Evolutionary conservation across 75 land plant genomes (phyloP).

Genomic region (Ceratopteris richardii): DNA sequence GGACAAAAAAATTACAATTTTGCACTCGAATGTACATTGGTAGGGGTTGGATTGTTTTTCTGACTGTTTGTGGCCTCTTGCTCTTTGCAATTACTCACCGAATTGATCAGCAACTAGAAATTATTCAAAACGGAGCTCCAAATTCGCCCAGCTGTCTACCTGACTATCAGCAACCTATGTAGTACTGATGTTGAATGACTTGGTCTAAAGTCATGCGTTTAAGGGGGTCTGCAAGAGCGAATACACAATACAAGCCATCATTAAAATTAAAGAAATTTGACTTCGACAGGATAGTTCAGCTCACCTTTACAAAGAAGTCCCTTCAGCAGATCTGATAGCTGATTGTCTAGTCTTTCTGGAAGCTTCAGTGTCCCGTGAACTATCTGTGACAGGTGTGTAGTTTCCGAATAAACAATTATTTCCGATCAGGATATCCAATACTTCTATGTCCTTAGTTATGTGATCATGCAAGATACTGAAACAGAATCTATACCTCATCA

Average conservation of each 20-base stretch:
- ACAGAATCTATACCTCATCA: slow-evolving; percentile 84
- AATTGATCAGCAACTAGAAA: no score
- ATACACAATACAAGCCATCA: neutral
- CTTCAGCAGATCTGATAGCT: slow-evolving; percentile 50
- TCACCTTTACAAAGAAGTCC: slow-evolving; percentile 91
- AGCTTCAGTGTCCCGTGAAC: slow-evolving; percentile 47
- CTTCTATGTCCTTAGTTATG: neutral
- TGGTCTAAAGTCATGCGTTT: slow-evolving; percentile 49
- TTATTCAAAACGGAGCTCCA: no score
- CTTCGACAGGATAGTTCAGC: no score
- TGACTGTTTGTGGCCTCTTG: no score
- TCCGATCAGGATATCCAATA: neutral
- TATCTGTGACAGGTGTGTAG: slow-evolving; percentile 35
- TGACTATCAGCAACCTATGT: no score
- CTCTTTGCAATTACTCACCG: no score
- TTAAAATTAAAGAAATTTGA: neutral
- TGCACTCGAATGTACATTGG: neutral
- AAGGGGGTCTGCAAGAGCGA: slow-evolving; percentile 48
- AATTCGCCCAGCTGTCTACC: no score
- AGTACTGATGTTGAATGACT: slow-evolving; percentile 38
- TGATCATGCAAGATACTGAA: neutral
- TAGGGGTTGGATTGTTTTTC: neutral
- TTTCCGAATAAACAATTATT: neutral
- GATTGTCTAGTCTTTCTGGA: slow-evolving; percentile 49
- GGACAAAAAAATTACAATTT: no score